Conservation (phyloP, 768 basidiomycete species). For the Leccinum arenicola region DNA sequence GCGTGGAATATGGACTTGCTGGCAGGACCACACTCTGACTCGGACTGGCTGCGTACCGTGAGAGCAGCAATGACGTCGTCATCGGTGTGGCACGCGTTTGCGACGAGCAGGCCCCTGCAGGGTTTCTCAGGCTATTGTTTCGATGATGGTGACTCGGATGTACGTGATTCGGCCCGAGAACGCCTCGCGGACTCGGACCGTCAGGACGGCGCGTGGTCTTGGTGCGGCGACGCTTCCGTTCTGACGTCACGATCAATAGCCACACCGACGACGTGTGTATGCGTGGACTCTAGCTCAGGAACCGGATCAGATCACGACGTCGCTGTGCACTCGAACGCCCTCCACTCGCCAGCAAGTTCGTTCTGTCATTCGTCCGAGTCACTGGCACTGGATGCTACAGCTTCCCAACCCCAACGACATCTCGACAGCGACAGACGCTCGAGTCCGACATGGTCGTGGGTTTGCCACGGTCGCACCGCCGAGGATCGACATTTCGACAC, state of each 20-base stretch:
- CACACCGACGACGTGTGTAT: neutral
- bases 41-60: neutral
- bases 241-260: neutral
- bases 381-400: neutral
- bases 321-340: neutral
- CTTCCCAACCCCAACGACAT: neutral
- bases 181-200: neutral
- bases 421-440: neutral
- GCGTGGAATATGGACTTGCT: neutral
- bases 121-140: neutral
- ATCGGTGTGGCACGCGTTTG: neutral
- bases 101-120: neutral
- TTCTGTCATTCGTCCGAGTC: neutral
- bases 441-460: neutral
- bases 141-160: neutral
- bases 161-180: neutral
- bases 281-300: neutral
- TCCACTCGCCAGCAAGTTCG: neutral
- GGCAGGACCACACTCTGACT: neutral
- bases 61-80: neutral
- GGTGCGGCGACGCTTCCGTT: neutral
- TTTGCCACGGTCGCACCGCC: neutral
- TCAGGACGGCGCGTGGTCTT: neutral
- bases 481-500: neutral
- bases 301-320: neutral